Evolutionary conservation across 352 stramenopile genomes (phyloP), one percentile per base, ranked within the genome.

Genomic region (Pythium rishiriense): DNA sequence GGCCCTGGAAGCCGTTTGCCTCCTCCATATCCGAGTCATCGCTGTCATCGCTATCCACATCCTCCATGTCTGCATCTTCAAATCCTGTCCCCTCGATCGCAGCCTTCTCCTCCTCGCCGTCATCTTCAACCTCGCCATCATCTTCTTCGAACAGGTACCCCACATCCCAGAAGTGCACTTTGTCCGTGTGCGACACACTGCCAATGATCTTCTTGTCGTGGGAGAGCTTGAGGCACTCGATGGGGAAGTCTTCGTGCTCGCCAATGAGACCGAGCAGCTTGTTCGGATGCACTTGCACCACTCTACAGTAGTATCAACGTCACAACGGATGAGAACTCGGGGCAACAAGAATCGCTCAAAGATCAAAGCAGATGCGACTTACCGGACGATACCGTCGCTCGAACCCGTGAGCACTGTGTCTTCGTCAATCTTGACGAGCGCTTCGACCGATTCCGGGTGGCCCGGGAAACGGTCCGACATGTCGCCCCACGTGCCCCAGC

Each of bases 351-450:
- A 11, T 26, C 24, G 29, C 42, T 9, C 5, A 10, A 19, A 42
- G 1, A 56, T 66, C 19, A 74, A 24, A 25, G 21, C 8, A 45
- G 15, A 1, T 64, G 49, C 64, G 15, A 74, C 78, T 28, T 68
- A 92, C 83, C 96, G 83, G 61, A 99, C 88, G 55, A 98, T 91
- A 11, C 96, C 96, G 72, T 99, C 96, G 54, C 90, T 98, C 19
- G 92, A 98, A 37, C 96, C 97, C 4, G 97, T 98, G 29, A 99
- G 78, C 11, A 99, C 65, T 3, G 96, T 99, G 72, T 98, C 94
- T 75, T 99, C 96, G 64, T 99, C 96, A 50, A 99, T 83, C 71
- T 98, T 98, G 1, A 98, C 73, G 11, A 99, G 66, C 1, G 93
- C 81, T 61, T 99, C 96, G 29, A 99, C 90, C 25, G 87, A 98